Evolutionary conservation across 306 rosid genomes (phyloP).

Genomic region (Ziziphus jujuba): DNA sequence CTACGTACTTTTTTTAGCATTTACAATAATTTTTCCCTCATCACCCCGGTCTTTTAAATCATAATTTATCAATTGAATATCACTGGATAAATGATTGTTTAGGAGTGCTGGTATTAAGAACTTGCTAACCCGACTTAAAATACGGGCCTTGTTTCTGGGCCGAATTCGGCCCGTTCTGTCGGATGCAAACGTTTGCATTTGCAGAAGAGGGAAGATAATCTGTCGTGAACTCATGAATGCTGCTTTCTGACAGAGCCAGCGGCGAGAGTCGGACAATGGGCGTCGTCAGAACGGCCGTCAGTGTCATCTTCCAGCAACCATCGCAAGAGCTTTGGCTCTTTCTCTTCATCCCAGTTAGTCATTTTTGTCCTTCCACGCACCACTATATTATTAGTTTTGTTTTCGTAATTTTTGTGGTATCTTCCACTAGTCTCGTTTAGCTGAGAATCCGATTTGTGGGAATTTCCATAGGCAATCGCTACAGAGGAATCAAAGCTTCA

Average conservation of each 20-base stretch:
- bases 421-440: neutral
- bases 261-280: slow-evolving; percentile 63
- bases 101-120: too few relatives aligned
- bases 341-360: slow-evolving; percentile 80
- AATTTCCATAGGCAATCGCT: slow-evolving; percentile 58
- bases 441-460: slow-evolving; percentile 4
- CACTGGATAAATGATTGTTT: too few relatives aligned
- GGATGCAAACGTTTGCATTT: neutral
- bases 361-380: slow-evolving; percentile 7
- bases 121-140: too few relatives aligned
- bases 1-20: too few relatives aligned
- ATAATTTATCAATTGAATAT: too few relatives aligned
- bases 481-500: slow-evolving; percentile 75
- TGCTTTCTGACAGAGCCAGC: slow-evolving; percentile 40
- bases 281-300: slow-evolving; percentile 61
- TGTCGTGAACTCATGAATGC: neutral
- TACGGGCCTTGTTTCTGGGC: slow-evolving; percentile 1
- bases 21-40: too few relatives aligned
- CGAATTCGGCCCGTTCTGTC: neutral
- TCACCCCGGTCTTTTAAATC: too few relatives aligned
- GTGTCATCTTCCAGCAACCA: slow-evolving; percentile 73
- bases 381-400: neutral
- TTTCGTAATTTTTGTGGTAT: neutral
- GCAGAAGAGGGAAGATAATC: too few relatives aligned
- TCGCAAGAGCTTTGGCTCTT: slow-evolving; percentile 65